These are phyloP conservation scores for Arabidopsis thaliana DNA, from an alignment of 345 rosid genomes.

Conservation along the genomic window DNA sequence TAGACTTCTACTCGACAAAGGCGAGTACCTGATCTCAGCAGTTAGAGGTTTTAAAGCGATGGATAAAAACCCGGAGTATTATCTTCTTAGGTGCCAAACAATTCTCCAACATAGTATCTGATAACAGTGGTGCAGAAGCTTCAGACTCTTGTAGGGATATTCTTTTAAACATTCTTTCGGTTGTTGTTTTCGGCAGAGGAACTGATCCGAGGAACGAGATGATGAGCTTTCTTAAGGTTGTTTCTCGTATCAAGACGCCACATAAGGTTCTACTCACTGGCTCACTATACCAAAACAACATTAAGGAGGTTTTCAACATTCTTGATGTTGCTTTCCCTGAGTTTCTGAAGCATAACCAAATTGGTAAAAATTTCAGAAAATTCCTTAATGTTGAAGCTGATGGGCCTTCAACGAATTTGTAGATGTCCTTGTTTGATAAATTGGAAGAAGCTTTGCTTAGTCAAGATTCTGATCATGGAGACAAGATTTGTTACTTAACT, in stretches of 20 bases:
- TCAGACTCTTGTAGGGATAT: conserved; percentile 56
- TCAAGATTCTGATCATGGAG: conserved; percentile 52
- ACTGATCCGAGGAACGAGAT: conserved; percentile 57
- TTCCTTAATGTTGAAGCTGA: neutral
- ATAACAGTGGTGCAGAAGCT: conserved; percentile 31
- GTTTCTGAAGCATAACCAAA: neutral
- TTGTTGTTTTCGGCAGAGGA: conserved; percentile 68
- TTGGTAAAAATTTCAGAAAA: neutral
- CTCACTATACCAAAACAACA: conserved; percentile 68
- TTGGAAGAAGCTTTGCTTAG: conserved; percentile 65
- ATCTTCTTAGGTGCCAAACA: conserved; percentile 71
- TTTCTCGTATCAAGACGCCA: conserved; percentile 63
- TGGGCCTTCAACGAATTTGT: conserved; percentile 40
- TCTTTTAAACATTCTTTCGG: conserved; percentile 52
- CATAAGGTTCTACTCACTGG: conserved; percentile 69
- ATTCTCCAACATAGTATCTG: conserved; percentile 61
- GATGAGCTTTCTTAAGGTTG: conserved; percentile 57
- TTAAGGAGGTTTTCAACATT: conserved; percentile 68
- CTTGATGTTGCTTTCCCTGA: conserved; percentile 62
- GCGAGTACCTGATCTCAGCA: neutral
- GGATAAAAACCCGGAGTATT: conserved; percentile 51
- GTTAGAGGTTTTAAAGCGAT: neutral
- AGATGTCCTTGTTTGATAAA: conserved; percentile 50
- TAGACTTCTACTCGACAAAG: too few species aligned
- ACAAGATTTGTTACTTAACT: conserved; percentile 56